A percentile compares a stretch with the other conserved stretches of the same genome.
Evolutionary conservation across 495 filamentous ascomycete genomes (phyloP).

Genomic region (Aspergillus heteromorphus): DNA sequence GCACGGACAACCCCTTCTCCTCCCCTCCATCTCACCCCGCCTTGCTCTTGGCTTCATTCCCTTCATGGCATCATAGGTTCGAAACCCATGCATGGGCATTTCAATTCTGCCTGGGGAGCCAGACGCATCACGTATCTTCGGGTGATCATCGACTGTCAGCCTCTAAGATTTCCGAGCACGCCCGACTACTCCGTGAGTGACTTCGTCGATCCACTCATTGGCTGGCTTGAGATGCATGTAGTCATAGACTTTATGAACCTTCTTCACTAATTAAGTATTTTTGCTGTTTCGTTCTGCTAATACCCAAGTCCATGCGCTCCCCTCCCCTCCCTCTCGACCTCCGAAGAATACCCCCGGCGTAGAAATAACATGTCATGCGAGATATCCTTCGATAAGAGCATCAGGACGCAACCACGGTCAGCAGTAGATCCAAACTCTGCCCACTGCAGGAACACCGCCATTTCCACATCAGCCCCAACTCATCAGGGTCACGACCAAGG

Average conservation of each 20-base stretch:
- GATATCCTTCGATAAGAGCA: constrained; percentile 2
- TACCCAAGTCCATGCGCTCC: neutral
- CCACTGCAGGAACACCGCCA: constrained; percentile 26
- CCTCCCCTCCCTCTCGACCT: too few species aligned
- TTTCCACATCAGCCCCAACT: constrained; percentile 7
- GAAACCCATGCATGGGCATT: constrained; percentile 8
- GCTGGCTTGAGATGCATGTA: constrained; percentile 6
- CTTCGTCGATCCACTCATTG: constrained; percentile 3
- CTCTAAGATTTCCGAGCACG: constrained; percentile 11
- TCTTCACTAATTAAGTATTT: neutral
- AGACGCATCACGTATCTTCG: constrained; percentile 6
- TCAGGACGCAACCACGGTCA: neutral
- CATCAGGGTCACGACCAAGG: constrained; percentile 7
- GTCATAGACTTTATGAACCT: neutral
- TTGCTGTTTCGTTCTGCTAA: neutral
- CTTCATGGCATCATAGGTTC: constrained; percentile 11
- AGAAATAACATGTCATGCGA: constrained; percentile 1
- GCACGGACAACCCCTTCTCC: constrained; percentile 11
- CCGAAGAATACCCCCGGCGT: neutral
- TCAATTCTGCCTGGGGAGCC: constrained; percentile 2
- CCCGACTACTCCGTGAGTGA: constrained; percentile 9
- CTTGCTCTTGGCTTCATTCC: constrained; percentile 10
- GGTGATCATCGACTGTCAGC: constrained; percentile 10
- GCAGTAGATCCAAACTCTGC: constrained; percentile 2
- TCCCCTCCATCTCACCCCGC: constrained; percentile 4